Evolutionary conservation across 352 stramenopile species (phyloP).

Genomic region (Phytophthora citricola): DNA sequence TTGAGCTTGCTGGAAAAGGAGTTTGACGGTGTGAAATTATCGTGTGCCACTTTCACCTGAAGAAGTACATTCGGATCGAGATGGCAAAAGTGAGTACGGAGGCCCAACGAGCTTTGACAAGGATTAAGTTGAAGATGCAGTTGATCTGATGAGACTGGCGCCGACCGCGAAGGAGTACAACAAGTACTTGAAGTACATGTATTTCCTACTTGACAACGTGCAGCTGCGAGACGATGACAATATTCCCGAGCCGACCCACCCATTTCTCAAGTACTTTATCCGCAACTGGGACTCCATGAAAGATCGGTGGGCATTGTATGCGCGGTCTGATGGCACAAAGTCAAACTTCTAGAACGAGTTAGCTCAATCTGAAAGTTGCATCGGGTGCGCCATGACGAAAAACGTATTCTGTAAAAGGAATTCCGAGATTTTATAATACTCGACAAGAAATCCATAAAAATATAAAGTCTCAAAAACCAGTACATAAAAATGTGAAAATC

Average conservation of each 20-base stretch:
- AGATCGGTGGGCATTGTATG: slow-evolving; percentile 3
- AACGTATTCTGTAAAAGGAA: too few relatives aligned
- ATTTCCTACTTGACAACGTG: background rate
- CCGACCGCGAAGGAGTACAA: background rate
- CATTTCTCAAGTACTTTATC: slow-evolving; percentile 13
- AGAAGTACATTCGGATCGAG: background rate
- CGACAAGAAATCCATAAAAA: too few relatives aligned
- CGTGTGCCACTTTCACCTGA: background rate
- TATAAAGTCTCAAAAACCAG: too few relatives aligned
- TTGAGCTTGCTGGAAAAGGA: background rate
- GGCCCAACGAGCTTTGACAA: background rate
- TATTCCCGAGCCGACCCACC: slow-evolving; percentile 5
- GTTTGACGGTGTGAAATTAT: background rate
- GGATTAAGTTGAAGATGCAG: background rate
- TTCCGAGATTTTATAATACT: too few relatives aligned
- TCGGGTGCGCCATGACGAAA: too few relatives aligned
- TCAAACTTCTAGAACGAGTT: too few relatives aligned
- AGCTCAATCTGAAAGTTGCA: too few relatives aligned
- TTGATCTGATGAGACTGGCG: background rate
- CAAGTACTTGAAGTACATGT: background rate
- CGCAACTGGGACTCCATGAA: slow-evolving; percentile 18
- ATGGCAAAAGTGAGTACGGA: background rate
- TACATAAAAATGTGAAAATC: too few relatives aligned
- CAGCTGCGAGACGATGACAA: background rate
- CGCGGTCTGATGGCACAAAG: background rate